These are phyloP conservation scores for Phytopythium oedochilum DNA, from an alignment of 352 stramenopile genomes.

Conservation along the genomic window DNA sequence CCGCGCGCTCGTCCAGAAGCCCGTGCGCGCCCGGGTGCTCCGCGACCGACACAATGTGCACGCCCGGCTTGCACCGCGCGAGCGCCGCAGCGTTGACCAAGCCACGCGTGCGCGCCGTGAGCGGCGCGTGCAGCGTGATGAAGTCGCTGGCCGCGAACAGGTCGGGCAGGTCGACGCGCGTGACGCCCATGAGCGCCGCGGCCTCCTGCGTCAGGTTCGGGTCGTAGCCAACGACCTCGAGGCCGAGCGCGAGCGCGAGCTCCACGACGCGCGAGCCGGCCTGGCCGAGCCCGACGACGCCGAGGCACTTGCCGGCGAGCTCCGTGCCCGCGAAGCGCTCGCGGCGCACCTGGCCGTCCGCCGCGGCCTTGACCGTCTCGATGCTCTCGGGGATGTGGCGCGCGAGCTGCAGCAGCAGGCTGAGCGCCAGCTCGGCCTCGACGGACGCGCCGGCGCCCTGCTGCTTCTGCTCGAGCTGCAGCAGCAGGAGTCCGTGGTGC, in stretches of 20 bases:
- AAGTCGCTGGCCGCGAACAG: slow-evolving; percentile 86
- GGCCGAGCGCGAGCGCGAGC: slow-evolving; percentile 63
- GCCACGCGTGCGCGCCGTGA: slow-evolving; percentile 89
- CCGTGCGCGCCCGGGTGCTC: slow-evolving; percentile 68
- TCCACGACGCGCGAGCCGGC: slow-evolving; percentile 69
- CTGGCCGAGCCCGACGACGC: slow-evolving; percentile 70
- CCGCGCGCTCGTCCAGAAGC: slow-evolving; percentile 77
- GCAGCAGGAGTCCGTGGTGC: slow-evolving; percentile 64
- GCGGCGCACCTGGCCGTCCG: slow-evolving; percentile 16
- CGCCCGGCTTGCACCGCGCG: slow-evolving; percentile 86
- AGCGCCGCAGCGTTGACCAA: slow-evolving; percentile 86
- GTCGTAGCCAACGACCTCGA: slow-evolving; percentile 69
- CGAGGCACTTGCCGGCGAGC: slow-evolving; percentile 53
- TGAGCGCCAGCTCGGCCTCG: slow-evolving; percentile 66
- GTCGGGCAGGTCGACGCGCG: slow-evolving; percentile 50
- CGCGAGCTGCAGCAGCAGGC: slow-evolving; percentile 57
- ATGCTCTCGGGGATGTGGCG: slow-evolving; percentile 54
- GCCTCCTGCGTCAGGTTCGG: slow-evolving; percentile 70
- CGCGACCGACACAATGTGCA: slow-evolving; percentile 84
- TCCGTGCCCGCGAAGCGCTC: slow-evolving; percentile 60
- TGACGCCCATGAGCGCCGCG: slow-evolving; percentile 58
- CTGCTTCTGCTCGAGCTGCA: slow-evolving; percentile 76
- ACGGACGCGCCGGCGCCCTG: slow-evolving; percentile 67
- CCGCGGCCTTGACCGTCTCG: slow-evolving; percentile 22
- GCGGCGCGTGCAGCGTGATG: slow-evolving; percentile 93